Evolutionary conservation across 1,284 basidiomycete genomes (phyloP).

Genomic region (Abortiporus biennis): DNA sequence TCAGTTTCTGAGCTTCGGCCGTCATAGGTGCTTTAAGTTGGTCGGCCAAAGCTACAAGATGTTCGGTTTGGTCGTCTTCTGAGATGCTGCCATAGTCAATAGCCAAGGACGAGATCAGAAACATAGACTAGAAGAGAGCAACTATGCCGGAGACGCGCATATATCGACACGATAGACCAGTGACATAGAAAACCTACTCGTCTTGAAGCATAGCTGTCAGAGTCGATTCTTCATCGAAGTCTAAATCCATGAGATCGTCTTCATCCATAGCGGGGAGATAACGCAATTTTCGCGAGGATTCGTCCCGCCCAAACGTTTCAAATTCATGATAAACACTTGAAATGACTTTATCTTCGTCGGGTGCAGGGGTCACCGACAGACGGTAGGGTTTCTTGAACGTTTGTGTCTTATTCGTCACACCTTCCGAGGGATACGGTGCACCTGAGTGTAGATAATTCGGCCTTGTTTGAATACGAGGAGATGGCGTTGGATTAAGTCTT

Average conservation of each 20-base stretch:
- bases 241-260: conserved; percentile 39
- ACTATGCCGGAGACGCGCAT: conserved; percentile 5
- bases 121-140: background rate
- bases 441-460: too few relatives aligned
- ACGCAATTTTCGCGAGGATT: conserved; percentile 10
- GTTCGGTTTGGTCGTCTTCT: conserved; percentile 25
- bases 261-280: too few relatives aligned
- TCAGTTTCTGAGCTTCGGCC: conserved; percentile 33
- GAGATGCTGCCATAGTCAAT: conserved; percentile 11
- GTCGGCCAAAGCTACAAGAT: conserved; percentile 36
- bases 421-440: too few relatives aligned
- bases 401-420: too few relatives aligned
- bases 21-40: conserved; percentile 43
- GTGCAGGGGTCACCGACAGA: too few relatives aligned
- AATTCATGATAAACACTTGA: conserved; percentile 13
- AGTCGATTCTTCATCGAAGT: conserved; percentile 55
- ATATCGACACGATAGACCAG: conserved; percentile 4
- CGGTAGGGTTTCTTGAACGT: too few relatives aligned
- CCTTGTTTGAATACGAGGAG: too few relatives aligned
- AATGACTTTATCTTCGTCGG: too few relatives aligned
- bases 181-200: conserved; percentile 24
- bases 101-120: background rate
- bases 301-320: conserved; percentile 12
- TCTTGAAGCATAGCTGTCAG: conserved; percentile 48
- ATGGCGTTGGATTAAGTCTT: too few relatives aligned